Evolutionary conservation across 192 early-diverging fungal genomes (phyloP).

Genomic region (Chytriomyces sp.): DNA sequence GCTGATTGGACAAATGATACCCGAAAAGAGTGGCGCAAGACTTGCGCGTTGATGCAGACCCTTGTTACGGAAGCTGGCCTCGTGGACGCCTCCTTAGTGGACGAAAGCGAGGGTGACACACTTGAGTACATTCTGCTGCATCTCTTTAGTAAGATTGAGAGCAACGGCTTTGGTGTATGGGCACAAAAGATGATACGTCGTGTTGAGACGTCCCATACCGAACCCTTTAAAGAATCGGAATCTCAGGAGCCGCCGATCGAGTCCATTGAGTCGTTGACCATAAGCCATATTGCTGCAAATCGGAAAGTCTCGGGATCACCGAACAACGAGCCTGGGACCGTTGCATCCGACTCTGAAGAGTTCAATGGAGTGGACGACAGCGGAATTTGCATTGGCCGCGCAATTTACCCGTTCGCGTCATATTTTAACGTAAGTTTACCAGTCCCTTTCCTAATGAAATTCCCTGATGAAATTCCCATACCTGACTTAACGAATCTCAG

Average conservation of each 20-base stretch:
- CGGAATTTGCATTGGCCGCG: slow-evolving; percentile 46
- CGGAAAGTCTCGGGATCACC: not conserved
- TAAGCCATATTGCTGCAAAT: not conserved
- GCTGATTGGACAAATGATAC: slow-evolving; percentile 62
- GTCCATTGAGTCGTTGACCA: not conserved
- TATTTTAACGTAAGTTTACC: slow-evolving; percentile 61
- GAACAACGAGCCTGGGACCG: not conserved
- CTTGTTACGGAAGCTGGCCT: slow-evolving; percentile 49
- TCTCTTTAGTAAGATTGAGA: slow-evolving; percentile 62
- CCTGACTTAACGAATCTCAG: slow-evolving; percentile 20
- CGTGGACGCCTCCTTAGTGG: slow-evolving; percentile 32
- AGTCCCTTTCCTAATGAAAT: not conserved
- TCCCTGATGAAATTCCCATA: not conserved
- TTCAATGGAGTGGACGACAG: slow-evolving; percentile 14
- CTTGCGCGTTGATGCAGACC: slow-evolving; percentile 47
- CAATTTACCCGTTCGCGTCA: slow-evolving; percentile 62
- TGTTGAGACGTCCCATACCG: not conserved
- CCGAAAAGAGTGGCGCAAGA: slow-evolving; percentile 58
- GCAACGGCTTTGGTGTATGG: slow-evolving; percentile 73
- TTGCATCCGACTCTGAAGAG: not conserved
- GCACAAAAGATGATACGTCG: slow-evolving; percentile 26
- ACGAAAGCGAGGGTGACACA: not conserved
- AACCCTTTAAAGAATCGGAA: not conserved
- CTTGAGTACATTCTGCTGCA: slow-evolving; percentile 44
- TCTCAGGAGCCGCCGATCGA: not conserved